Base-by-base conservation (phyloP, 2,329 filamentous ascomycete genomes). In the Chrysoporthe austroafricana region DNA sequence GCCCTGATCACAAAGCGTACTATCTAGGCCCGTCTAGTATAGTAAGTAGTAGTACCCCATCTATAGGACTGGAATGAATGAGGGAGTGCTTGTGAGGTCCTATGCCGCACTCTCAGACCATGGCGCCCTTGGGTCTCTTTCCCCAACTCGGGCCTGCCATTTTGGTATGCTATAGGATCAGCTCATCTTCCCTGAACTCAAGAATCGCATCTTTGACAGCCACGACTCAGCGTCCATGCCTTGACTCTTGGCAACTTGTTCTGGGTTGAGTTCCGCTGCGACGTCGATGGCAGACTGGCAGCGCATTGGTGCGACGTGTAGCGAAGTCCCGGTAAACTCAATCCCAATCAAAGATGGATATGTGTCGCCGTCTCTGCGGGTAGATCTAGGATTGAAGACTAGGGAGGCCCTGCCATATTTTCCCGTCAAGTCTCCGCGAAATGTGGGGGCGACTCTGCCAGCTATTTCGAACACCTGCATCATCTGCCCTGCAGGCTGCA, bases 311-410 rank as follows among this genome's bases (percentile, higher is more conserved):
- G 16, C 4, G 44, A 46, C 44, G 48, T 9, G n/a, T 26, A 26
- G 26, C n/a, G 48, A 52, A 9, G 50, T 52, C 57, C 21, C 32
- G 57, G n/a, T 18, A 44, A 59, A 59, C 57, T 43, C 36, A 59
- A 59, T 59, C 26, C 56, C n/a, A 16, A 34, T 39, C n/a, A 3
- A 42, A 59, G 50, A 32, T 21, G 21, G 32, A 32, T 50, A 13
- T 32, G 21, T 52, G 50, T 21, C 50, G 50, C 21, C 32, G 50
- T 52, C 50, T 52, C 50, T 52, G 50, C 50, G 32, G 21, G 21
- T 32, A 32, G 11, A 14, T 52, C 50, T 13, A 26, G 48, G 21
- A 52, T 52, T 26, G 11, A 21, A 32, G 43, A 26, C 58, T 21
- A 44, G 39, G 58, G 58, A 44, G 42, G 58, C 58, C 58, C 42